Percentiles rank a stretch among this genome's conserved stretches.
Evolutionary conservation across 2,329 filamentous ascomycete species (phyloP).

Genomic region (Cladorrhinum sp.): DNA sequence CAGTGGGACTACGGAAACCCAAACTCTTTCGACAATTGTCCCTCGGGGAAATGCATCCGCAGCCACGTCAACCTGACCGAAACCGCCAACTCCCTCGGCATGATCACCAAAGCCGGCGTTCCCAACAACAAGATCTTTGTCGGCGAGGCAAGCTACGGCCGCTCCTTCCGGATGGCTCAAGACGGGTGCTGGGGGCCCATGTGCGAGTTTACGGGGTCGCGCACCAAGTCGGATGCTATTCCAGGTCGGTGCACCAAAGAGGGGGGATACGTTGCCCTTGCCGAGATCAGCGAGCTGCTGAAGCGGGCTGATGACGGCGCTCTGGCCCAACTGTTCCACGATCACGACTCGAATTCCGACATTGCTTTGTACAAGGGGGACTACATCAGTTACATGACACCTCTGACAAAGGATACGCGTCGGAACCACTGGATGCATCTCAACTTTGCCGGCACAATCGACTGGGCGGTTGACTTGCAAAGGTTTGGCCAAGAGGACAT

Average conservation of each 20-base stretch:
- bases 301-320: too few species aligned
- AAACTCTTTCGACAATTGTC: slow-evolving; percentile 28
- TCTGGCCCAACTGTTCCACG: background rate
- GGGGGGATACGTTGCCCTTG: slow-evolving; percentile 13
- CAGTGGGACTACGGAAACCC: slow-evolving; percentile 34
- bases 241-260: slow-evolving; percentile 11
- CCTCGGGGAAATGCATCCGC: slow-evolving; percentile 34
- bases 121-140: slow-evolving; percentile 12
- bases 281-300: slow-evolving; percentile 11
- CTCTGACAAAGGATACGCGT: slow-evolving; percentile 1
- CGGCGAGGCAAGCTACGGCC: slow-evolving; percentile 17
- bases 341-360: slow-evolving; percentile 4
- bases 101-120: slow-evolving; percentile 19
- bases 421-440: background rate
- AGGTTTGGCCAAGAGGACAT: background rate
- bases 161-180: slow-evolving; percentile 15
- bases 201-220: slow-evolving; percentile 7
- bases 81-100: background rate
- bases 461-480: slow-evolving; percentile 11
- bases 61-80: slow-evolving; percentile 27
- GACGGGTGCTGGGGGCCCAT: slow-evolving; percentile 6
- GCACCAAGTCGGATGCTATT: slow-evolving; percentile 5
- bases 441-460: slow-evolving; percentile 10
- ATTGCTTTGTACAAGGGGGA: background rate
- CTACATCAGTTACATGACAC: slow-evolving; percentile 9